phyloP scores from a whole-genome alignment of 2,329 filamentous ascomycete species.

The Didymella sp. region DNA sequence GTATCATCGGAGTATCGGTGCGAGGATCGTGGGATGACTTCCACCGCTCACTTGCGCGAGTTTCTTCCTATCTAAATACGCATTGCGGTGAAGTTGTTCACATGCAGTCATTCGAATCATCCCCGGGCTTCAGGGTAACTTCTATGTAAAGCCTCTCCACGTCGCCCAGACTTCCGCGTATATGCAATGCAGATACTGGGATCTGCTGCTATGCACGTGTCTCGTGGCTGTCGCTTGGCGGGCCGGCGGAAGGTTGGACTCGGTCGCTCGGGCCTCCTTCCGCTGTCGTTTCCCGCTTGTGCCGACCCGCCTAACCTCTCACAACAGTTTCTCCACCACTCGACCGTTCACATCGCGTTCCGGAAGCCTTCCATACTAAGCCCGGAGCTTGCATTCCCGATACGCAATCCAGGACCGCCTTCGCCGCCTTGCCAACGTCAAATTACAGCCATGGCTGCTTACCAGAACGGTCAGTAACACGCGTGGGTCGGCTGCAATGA shows the following conservation, averaged over 20 bases:
- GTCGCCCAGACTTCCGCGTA: slow-evolving; percentile 13
- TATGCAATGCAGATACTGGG: slow-evolving; percentile 17
- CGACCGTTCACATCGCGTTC: slow-evolving; percentile 31
- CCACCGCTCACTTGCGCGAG: slow-evolving; percentile 21
- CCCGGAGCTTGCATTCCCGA: slow-evolving; percentile 32
- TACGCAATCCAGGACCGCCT: slow-evolving; percentile 45
- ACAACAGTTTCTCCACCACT: slow-evolving; percentile 48
- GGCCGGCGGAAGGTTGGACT: slow-evolving; percentile 20
- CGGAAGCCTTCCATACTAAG: slow-evolving; percentile 36
- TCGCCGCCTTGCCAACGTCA: slow-evolving; percentile 36
- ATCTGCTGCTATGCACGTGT: slow-evolving; percentile 25
- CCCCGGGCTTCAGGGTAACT: slow-evolving; percentile 16
- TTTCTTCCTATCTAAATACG: slow-evolving; percentile 9
- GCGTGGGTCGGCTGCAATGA: slow-evolving; percentile 29
- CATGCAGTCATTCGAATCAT: slow-evolving; percentile 19
- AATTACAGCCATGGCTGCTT: slow-evolving; percentile 34
- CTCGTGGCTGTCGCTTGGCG: slow-evolving; percentile 33
- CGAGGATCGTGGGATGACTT: slow-evolving; percentile 21
- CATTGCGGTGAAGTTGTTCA: slow-evolving; percentile 21
- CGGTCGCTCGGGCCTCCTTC: slow-evolving; percentile 38
- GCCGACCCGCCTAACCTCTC: slow-evolving; percentile 37
- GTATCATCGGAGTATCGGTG: slow-evolving; percentile 16
- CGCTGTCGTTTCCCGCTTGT: slow-evolving; percentile 39
- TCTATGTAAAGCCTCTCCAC: slow-evolving; percentile 1
- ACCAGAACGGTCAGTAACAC: slow-evolving; percentile 28